Percentiles rank a stretch among this genome's conserved stretches.
These are phyloP conservation scores for Codiaeum variegatum DNA, from an alignment of 441 rosid species.

Conservation along the genomic window DNA sequence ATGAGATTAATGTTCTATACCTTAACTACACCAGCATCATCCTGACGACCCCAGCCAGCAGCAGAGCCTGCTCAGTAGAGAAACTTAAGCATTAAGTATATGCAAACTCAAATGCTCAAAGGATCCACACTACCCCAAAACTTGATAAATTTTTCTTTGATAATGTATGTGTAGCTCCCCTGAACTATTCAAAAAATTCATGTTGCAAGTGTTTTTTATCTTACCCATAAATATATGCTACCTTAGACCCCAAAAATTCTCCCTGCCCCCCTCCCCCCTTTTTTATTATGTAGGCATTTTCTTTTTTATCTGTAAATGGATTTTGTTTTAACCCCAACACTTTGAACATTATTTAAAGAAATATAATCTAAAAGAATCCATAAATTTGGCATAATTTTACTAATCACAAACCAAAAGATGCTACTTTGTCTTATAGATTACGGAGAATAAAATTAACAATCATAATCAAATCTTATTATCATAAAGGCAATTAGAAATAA, in stretches of 20 bases:
- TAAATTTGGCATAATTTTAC: background rate
- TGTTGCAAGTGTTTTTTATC: too few species aligned
- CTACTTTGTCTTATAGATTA: background rate
- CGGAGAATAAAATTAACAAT: background rate
- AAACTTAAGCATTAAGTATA: constrained; percentile 12
- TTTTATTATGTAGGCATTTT: too few species aligned
- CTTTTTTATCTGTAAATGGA: too few species aligned
- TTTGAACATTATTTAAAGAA: too few species aligned
- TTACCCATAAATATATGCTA: too few species aligned
- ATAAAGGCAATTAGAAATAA: background rate
- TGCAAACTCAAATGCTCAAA: constrained; percentile 12
- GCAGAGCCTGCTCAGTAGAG: constrained; percentile 66
- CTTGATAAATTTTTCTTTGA: too few species aligned
- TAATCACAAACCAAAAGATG: background rate
- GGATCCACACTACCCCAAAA: background rate
- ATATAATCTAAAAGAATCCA: background rate
- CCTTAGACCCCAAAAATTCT: too few species aligned
- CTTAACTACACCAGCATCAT: constrained; percentile 95
- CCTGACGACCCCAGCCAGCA: constrained; percentile 96
- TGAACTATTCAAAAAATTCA: too few species aligned
- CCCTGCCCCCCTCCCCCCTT: too few species aligned
- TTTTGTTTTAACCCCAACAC: too few species aligned
- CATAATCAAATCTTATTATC: background rate
- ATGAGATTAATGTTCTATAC: constrained; percentile 32
- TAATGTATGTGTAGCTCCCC: too few species aligned